Conservation (phyloP, 1,139 yeast species). For the Komagataea norvegica region DNA sequence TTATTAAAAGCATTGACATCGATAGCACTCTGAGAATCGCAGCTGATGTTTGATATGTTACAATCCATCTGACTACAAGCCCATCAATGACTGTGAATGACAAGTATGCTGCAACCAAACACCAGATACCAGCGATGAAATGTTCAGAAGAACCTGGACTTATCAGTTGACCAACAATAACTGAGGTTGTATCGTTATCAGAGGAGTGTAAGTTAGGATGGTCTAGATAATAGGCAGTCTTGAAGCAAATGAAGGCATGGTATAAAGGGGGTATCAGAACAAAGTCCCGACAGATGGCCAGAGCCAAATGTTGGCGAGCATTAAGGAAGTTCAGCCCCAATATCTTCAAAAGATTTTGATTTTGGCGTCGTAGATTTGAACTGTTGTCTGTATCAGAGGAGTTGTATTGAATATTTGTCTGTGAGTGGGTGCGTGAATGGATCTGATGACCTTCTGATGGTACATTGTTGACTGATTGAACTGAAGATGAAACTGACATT, state of each 20-base stretch:
- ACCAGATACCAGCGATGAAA: conserved; percentile 71
- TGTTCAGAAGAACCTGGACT: conserved; percentile 66
- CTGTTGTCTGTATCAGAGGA: background rate
- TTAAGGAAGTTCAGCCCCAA: conserved; percentile 64
- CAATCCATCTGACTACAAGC: conserved; percentile 89
- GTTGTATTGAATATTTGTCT: background rate
- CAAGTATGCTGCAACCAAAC: conserved; percentile 79
- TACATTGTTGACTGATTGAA: conserved; percentile 1
- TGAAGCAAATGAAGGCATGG: conserved; percentile 54
- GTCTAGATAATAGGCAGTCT: conserved; percentile 27
- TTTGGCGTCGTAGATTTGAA: conserved; percentile 3
- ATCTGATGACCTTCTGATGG: background rate
- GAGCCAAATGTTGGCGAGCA: conserved; percentile 70
- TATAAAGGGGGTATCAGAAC: conserved; percentile 61
- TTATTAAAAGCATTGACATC: conserved; percentile 67
- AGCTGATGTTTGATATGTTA: conserved; percentile 81
- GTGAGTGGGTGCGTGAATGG: conserved; percentile 1
- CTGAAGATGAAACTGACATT: conserved; percentile 5
- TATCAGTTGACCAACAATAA: conserved; percentile 31
- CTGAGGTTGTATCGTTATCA: conserved; percentile 5
- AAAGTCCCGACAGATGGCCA: conserved; percentile 69
- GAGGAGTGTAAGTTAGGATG: conserved; percentile 3
- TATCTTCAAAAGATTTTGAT: conserved; percentile 37
- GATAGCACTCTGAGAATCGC: conserved; percentile 83
- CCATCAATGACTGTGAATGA: conserved; percentile 86